Evolutionary conservation across 306 rosid genomes (phyloP).

Genomic region (Quercus aquifolioides): DNA sequence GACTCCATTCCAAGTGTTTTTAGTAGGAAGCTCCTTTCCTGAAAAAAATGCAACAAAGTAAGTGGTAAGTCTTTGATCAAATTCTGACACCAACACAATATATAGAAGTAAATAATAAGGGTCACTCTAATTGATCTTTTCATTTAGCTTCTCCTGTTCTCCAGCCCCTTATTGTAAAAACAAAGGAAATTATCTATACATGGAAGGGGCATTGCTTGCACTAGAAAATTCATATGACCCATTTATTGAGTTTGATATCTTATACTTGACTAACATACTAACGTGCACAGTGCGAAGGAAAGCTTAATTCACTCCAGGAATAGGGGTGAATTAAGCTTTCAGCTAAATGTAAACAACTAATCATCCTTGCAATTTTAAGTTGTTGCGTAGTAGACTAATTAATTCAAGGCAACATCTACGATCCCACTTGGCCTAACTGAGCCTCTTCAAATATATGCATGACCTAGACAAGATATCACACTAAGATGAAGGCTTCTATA

Average conservation of each 20-base stretch:
- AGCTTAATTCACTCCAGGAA: not conserved
- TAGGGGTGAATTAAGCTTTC: not conserved
- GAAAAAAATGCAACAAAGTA: constrained; percentile 32
- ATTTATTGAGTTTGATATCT: not conserved
- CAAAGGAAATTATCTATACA: not conserved
- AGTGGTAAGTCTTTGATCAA: constrained; percentile 23
- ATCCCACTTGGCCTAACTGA: not conserved
- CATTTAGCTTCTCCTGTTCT: not conserved
- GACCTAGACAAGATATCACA: not conserved
- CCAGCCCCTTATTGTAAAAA: not conserved
- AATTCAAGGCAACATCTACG: not conserved
- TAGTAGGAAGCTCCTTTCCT: constrained; percentile 97
- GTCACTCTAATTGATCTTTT: constrained; percentile 3
- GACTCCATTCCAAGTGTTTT: constrained; percentile 95
- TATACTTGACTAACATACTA: not conserved
- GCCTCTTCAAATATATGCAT: not conserved
- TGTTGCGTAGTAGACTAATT: not conserved
- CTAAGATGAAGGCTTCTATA: not conserved
- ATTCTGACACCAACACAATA: not conserved
- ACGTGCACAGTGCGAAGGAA: not conserved
- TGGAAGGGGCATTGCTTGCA: not conserved
- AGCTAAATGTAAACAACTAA: not conserved
- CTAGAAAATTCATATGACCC: not conserved
- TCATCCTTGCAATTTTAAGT: not conserved
- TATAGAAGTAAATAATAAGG: not conserved